Base-by-base conservation (phyloP, 139 green algal species). In the Chlamydomonas applanata region DNA sequence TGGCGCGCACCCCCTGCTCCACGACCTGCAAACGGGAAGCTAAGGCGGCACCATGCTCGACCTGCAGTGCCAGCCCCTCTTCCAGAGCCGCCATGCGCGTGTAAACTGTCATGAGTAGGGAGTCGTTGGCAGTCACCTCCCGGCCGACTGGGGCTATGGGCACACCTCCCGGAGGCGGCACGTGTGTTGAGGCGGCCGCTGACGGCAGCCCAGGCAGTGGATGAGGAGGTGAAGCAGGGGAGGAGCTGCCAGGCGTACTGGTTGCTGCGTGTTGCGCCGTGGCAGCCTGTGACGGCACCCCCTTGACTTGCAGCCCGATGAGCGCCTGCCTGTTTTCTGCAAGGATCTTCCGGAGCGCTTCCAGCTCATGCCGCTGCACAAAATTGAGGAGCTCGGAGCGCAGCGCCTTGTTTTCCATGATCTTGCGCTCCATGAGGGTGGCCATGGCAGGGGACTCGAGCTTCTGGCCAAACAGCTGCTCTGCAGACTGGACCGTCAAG, bases 291-390 rank as follows among this genome's bases (percentile, higher is more conserved):
- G 7, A 11, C 7, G 40, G 40, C 40, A 49, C 40, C 7, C 40
- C 40, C 40, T 49, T 49, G 40, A 66, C 24, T 32, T 71, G 63
- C 3, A 71, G 63, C 32, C 34, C 27, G 19, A 71, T 71, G 63
- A 71, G 17, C 32, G 33, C 63, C 35, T 71, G 63, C 35, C 34
- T 4, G 17, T 24, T 44, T 2, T 71, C 63, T 30, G 64, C 27
- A 4, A 60, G 11, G 24, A 78, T 57, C 40, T 70, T 61, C 14
- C 61, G 40, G 20, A 78, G 34, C 7, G 44, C 74, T 17, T 80
- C 74, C 22, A 80, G 45, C 74, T 80, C 74, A 65, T 80, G 36
- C 16, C 56, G 44, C 2, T 25, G 67, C 22, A 60, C 67, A 30
- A 49, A 73, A 11, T 49, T 49, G 40, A 49, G 40, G 7, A 49